Base-by-base conservation (phyloP, 495 filamentous ascomycete species). In the Recurvomyces mirabilis region DNA sequence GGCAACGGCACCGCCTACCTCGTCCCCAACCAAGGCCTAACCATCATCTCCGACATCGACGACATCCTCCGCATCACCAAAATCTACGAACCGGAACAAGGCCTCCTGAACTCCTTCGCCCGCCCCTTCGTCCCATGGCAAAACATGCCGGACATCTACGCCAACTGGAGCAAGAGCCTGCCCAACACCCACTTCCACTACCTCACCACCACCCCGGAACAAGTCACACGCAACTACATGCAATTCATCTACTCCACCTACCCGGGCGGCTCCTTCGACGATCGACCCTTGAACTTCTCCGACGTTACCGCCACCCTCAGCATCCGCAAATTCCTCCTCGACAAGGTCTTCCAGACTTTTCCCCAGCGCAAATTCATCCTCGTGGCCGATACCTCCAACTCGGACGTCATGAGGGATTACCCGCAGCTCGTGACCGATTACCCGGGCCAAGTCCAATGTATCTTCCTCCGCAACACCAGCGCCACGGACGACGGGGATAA, bases 21-120 rank as follows among this genome's bases (percentile, higher is more conserved):
- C 1, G 78, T 87, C 1, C 81, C 82, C 1, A 59, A 73, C 0
- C 64, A 64, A 5, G 83, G 81, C 20, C 53, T 84, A 14, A 84
- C 81, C 9, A 68, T 85, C 36, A 65, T 86, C 43, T 79, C 75
- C 22, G 81, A 88, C 52, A 82, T 87, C 49, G 82, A 87, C 45
- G 83, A 87, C 59, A 83, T 86, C 50, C 73, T 88, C 0, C 78
- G 83, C 21, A 63, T 86, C n/a, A 87, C 83, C 36, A 82, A 84
- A 61, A 87, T 88, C 63, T 87, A 84, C 60, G 56, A 79, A 29
- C 83, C 82, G 0, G 66, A 72, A 44, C 65, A 86, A 56, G 82
- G 83, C 14, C 64, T 88, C 0, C 65, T 86, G 13, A 88, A 88
- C 60, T 78, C 80, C 4, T 87, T 87, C 50, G 82, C 82, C 0